Evolutionary conservation across 306 rosid genomes (phyloP).

Genomic region (Aeschynomene evenia): DNA sequence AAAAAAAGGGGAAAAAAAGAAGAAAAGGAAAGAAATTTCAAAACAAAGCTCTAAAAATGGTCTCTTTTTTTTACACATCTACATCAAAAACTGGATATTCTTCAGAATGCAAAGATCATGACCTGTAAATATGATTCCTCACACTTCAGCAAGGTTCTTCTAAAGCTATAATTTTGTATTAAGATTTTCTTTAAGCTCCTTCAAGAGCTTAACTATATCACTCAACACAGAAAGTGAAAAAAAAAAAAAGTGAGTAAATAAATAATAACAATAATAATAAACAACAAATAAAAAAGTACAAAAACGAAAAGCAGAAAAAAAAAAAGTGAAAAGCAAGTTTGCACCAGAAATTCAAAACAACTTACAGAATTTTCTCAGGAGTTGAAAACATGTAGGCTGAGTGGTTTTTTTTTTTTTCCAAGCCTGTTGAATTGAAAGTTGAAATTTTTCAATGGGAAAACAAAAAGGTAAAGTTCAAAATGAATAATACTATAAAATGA

Average conservation of each 20-base stretch:
- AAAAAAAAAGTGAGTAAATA: not conserved
- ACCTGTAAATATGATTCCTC: constrained; percentile 45
- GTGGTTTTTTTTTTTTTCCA: constrained; percentile 40
- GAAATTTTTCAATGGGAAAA: constrained; percentile 26
- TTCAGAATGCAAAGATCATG: constrained; percentile 48
- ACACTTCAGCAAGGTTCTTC: constrained; percentile 45
- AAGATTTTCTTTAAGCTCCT: constrained; percentile 37
- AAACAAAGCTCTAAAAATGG: not conserved
- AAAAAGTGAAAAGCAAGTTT: constrained; percentile 37
- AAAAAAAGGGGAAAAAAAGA: not conserved
- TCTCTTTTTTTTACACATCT: constrained; percentile 15
- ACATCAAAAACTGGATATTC: constrained; percentile 30
- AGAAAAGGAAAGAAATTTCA: not conserved
- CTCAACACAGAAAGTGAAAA: constrained; percentile 32
- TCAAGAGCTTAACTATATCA: constrained; percentile 32
- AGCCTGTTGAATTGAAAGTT: constrained; percentile 52
- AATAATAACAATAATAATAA: not conserved
- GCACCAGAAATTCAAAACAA: constrained; percentile 46
- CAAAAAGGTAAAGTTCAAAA: constrained; percentile 34
- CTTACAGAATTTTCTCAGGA: constrained; percentile 32
- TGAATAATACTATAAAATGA: constrained; percentile 36
- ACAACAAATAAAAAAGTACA: not conserved
- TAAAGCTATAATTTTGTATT: constrained; percentile 25
- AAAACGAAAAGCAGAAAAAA: not conserved
- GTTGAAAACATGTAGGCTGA: constrained; percentile 47